Base-by-base conservation (phyloP, 257 asterid genomes). In the Ilex asprella region DNA sequence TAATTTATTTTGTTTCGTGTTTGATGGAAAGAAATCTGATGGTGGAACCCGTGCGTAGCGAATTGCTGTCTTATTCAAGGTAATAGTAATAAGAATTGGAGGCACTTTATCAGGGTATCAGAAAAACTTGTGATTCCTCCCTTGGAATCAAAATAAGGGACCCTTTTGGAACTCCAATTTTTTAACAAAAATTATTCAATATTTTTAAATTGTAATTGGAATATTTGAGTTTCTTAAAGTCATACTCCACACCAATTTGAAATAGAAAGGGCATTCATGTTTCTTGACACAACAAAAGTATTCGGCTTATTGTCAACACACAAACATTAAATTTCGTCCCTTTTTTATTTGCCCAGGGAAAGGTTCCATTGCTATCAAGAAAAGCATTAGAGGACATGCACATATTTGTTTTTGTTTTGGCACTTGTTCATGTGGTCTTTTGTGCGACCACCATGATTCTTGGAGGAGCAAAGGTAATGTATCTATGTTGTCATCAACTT, bases 351-450 rank as follows among this genome's bases (percentile, higher is more conserved):
- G 16, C 54, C 16, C 54, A 49, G 54, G 54, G 54, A 49, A 49
- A 49, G 54, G 54, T 49, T 49, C 54, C 54, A 49, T 49, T 49
- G 54, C 54, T 49, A n/a, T 49, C 54, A 49, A 49, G 5, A 49
- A 12, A 7, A 49, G 54, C 54, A 49, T 7, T 12, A 49, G 11
- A 49, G 1, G 54, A 49, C 11, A 2, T 49, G 54, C 54, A 49
- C 16, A n/a, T 49, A 4, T 49, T 49, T 12, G 16, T 49, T 49
- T 49, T 49, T 49, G 54, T 49, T 1, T 49, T 49, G 54, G 54
- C 13, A n/a, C 54, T 49, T 15, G 54, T 49, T 12, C 54, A 49
- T 12, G 54, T 49, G 54, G 54, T 49, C 16, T 49, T 49, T 12
- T 49, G 54, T 12, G 54, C 54, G 5, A 49, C 14, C 10, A 49